Conservation (phyloP, 2,329 filamentous ascomycete species). For the Aspergillus uvarum region DNA sequence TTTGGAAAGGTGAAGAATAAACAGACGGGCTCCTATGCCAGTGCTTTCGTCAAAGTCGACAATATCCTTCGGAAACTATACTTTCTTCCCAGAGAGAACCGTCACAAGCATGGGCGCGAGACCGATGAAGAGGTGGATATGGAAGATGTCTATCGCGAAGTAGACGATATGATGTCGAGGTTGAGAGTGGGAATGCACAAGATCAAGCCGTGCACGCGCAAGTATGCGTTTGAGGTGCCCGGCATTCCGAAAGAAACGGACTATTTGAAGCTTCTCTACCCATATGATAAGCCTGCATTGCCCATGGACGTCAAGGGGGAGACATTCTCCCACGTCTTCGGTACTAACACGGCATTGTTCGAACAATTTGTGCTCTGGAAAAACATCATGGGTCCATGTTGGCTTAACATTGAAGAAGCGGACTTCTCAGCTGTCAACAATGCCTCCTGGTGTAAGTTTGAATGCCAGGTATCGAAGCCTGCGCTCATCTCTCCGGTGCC, state of each 20-base stretch:
- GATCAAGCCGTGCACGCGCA: slow-evolving; percentile 83
- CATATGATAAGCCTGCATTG: slow-evolving; percentile 78
- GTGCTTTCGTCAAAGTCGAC: slow-evolving; percentile 94
- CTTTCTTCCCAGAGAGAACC: slow-evolving; percentile 77
- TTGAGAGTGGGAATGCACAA: slow-evolving; percentile 87
- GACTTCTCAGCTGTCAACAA: slow-evolving; percentile 85
- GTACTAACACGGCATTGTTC: slow-evolving; percentile 88
- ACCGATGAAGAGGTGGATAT: slow-evolving; percentile 80
- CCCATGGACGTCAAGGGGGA: slow-evolving; percentile 72
- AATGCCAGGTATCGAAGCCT: slow-evolving; percentile 78
- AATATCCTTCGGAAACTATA: slow-evolving; percentile 90
- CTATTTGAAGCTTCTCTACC: slow-evolving; percentile 94
- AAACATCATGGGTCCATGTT: slow-evolving; percentile 98
- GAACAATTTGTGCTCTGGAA: slow-evolving; percentile 99
- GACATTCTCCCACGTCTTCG: slow-evolving; percentile 93
- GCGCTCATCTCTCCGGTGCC: slow-evolving; percentile 69
- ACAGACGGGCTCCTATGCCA: slow-evolving; percentile 73
- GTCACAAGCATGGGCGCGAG: slow-evolving; percentile 60
- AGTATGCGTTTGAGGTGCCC: slow-evolving; percentile 92
- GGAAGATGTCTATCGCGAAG: slow-evolving; percentile 85
- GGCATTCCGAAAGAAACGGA: slow-evolving; percentile 84
- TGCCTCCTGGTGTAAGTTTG: slow-evolving; percentile 94
- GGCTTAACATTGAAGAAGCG: slow-evolving; percentile 85
- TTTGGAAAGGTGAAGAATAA: slow-evolving; percentile 97
- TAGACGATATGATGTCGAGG: slow-evolving; percentile 83